Conservation (phyloP, 352 stramenopile genomes). For the Globisporangium parvum region DNA sequence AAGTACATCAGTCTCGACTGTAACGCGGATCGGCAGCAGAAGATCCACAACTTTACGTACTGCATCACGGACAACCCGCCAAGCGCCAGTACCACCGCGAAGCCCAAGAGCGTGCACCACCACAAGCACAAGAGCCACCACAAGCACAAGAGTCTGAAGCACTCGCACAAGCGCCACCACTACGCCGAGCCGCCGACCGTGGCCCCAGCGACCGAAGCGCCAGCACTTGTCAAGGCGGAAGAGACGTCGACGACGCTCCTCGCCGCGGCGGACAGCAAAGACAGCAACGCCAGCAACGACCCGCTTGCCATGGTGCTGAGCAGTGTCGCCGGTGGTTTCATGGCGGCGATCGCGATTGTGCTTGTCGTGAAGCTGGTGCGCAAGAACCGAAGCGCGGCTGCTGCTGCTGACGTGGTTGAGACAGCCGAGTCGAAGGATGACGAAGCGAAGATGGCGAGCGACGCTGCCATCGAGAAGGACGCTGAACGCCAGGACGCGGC, state of each 20-base stretch:
- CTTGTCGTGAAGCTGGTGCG: not conserved
- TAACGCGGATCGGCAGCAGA: not conserved
- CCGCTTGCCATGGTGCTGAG: not conserved
- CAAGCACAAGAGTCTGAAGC: not conserved
- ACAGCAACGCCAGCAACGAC: not conserved
- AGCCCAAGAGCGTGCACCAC: not conserved
- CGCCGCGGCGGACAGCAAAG: not conserved
- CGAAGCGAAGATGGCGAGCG: not conserved
- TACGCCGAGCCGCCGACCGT: not conserved
- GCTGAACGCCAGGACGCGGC: too few species aligned
- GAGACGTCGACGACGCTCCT: not conserved
- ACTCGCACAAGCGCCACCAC: not conserved
- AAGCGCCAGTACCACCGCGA: not conserved
- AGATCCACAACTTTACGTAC: constrained; percentile 4
- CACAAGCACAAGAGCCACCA: not conserved
- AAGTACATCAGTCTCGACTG: not conserved
- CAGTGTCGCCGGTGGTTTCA: not conserved
- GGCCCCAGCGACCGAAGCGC: not conserved
- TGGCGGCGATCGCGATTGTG: not conserved
- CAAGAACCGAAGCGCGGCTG: not conserved
- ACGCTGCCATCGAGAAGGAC: too few species aligned
- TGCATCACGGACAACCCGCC: not conserved
- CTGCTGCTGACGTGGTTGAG: not conserved
- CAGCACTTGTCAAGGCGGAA: not conserved
- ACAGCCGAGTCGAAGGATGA: not conserved